phyloP scores from a whole-genome alignment of 331 rosid genomes.

The Phaseolus coccineus region DNA sequence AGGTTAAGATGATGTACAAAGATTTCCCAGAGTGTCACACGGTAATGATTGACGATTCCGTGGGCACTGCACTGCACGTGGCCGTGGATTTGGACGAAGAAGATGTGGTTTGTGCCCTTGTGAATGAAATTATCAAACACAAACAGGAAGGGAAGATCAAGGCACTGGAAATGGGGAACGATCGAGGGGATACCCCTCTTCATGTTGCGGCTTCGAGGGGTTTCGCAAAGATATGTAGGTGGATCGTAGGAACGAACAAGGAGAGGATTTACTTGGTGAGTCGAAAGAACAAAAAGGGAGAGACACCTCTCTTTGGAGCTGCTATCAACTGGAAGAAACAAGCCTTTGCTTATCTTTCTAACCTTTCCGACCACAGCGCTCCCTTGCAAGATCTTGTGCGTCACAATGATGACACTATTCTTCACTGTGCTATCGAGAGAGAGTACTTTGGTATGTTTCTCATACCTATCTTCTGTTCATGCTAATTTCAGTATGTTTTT shows the following conservation, averaged over 20 bases:
- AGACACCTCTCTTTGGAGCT: not conserved
- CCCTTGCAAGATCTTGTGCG: constrained; percentile 25
- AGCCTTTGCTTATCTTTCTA: constrained; percentile 34
- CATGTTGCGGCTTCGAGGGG: not conserved
- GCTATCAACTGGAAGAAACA: not conserved
- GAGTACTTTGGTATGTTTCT: constrained; percentile 45
- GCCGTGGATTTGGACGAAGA: constrained; percentile 33
- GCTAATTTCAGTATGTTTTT: no score
- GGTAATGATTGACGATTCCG: not conserved
- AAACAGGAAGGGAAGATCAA: not conserved
- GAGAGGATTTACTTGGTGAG: constrained; percentile 38
- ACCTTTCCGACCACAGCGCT: not conserved
- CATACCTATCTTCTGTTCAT: not conserved
- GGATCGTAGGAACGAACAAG: not conserved
- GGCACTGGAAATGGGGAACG: constrained; percentile 32
- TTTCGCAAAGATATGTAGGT: not conserved
- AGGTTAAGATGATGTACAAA: constrained; percentile 31
- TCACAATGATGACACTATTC: constrained; percentile 44
- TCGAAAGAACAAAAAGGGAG: constrained; percentile 27
- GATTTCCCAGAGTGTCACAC: not conserved
- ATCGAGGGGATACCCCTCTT: not conserved
- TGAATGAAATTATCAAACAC: constrained; percentile 1
- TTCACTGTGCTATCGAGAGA: constrained; percentile 41
- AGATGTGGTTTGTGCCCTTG: not conserved
- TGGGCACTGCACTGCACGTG: constrained; percentile 40